A percentile compares a stretch with the other conserved stretches of the same genome.
Conservation (phyloP, 2,329 filamentous ascomycete species). For the Cladosporium sp. region DNA sequence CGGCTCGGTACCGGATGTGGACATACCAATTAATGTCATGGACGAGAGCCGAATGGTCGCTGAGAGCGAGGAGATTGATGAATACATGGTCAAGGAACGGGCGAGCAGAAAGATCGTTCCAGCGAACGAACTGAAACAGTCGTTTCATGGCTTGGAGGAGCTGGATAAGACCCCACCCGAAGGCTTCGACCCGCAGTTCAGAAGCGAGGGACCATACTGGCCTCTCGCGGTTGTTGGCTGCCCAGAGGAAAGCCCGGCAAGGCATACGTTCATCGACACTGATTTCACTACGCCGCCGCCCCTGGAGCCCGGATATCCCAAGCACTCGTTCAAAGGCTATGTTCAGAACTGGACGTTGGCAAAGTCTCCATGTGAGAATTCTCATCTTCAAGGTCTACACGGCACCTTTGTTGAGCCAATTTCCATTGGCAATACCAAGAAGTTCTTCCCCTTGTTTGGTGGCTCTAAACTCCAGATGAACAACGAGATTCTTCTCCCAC, state of each 20-base stretch:
- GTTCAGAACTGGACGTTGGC: slow-evolving; percentile 44
- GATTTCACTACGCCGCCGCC: slow-evolving; percentile 36
- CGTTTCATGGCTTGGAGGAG: slow-evolving; percentile 25
- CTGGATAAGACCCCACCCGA: slow-evolving; percentile 23
- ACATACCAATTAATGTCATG: slow-evolving; percentile 46
- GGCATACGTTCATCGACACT: slow-evolving; percentile 31
- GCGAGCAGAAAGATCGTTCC: slow-evolving; percentile 27
- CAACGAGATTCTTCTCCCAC: slow-evolving; percentile 49
- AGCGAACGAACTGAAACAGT: slow-evolving; percentile 26
- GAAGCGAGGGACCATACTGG: slow-evolving; percentile 37
- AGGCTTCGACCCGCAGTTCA: slow-evolving; percentile 30
- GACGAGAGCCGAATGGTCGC: slow-evolving; percentile 46
- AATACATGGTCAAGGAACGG: slow-evolving; percentile 33
- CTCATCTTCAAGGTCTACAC: slow-evolving; percentile 42
- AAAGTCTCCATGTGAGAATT: slow-evolving; percentile 43
- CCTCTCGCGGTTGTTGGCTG: slow-evolving; percentile 39
- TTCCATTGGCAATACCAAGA: slow-evolving; percentile 40
- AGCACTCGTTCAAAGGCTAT: slow-evolving; percentile 39
- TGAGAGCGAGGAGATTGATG: slow-evolving; percentile 42
- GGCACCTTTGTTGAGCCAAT: slow-evolving; percentile 47
- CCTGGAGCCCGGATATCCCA: slow-evolving; percentile 26
- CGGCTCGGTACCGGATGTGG: slow-evolving; percentile 39
- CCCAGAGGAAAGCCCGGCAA: slow-evolving; percentile 33
- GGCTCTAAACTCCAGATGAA: slow-evolving; percentile 47
- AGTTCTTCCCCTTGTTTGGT: slow-evolving; percentile 47